Evolutionary conservation across 768 basidiomycete genomes (phyloP), one percentile per base, ranked within the genome.

Genomic region (Cystofilobasidium capitatum): DNA sequence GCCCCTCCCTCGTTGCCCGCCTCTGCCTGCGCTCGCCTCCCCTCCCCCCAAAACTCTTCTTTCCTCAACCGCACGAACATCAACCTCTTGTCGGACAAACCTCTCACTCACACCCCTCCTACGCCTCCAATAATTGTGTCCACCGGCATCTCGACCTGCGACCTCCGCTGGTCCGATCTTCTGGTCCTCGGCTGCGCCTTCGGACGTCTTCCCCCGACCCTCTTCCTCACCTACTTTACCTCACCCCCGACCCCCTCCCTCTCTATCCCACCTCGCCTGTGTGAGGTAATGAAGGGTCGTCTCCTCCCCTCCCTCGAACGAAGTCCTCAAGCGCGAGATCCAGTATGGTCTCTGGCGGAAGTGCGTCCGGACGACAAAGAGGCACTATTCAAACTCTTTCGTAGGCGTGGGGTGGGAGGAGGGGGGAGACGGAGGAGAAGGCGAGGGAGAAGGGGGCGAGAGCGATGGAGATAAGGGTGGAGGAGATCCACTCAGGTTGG

Each of bases 311-410:
- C 44, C 59, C 8, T 58, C 55, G 55, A 29, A 29, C 16, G 36
- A 36, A 39, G 12, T 14, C 22, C 22, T 61, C 26, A 13, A 12
- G 16, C 26, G 39, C 14, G 36, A 26, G 13, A 42, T 49, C 26
- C n/a, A 51, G 0, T 60, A 51, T 44, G 65, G 65, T 10, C 58
- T 66, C 4, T 66, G 65, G 65, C 42, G 65, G n/a, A 59, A 44
- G 17, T 66, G 65, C 36, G 26, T 13, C n/a, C 22, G 24, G 37
- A 40, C 29, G 2, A 59, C 58, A 10, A 66, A 29, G 22, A 49
- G 39, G 31, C 65, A 22, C 31, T 9, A 44, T 3, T 22, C 47
- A 13, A 40, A 55, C 58, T 45, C 58, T 17, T 9, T 49, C 42
- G 31, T 59, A 37, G 14, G 24, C 35, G 24, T n/a, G n/a, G n/a